A percentile compares a stretch with the other conserved stretches of the same genome.
Evolutionary conservation across 2,329 filamentous ascomycete species (phyloP).

Genomic region (Penicillium sp.): DNA sequence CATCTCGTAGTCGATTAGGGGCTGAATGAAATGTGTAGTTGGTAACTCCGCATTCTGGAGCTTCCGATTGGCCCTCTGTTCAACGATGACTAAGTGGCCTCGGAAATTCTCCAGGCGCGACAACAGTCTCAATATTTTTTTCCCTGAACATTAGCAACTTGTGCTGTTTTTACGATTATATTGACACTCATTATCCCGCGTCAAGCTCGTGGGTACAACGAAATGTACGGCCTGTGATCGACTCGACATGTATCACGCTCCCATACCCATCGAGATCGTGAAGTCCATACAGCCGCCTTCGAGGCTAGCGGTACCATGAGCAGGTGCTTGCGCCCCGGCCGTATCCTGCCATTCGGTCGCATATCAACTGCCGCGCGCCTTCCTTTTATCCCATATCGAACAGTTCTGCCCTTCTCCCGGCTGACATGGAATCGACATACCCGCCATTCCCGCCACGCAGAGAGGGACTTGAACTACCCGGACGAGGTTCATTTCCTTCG

Average conservation of each 20-base stretch:
- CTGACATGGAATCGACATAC: conserved; percentile 4
- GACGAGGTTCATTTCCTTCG: conserved; percentile 23
- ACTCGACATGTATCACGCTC: conserved; percentile 29
- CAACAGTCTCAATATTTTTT: conserved; percentile 2
- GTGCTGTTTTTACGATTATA: not conserved
- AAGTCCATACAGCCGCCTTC: conserved; percentile 29
- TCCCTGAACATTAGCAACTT: not conserved
- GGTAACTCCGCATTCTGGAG: conserved; percentile 9
- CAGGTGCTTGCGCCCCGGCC: conserved; percentile 40
- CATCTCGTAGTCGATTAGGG: not conserved
- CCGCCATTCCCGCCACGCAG: conserved; percentile 1
- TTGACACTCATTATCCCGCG: not conserved
- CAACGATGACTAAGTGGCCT: conserved; percentile 9
- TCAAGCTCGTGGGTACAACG: not conserved
- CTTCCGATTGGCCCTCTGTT: conserved; percentile 1
- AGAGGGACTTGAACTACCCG: conserved; percentile 11
- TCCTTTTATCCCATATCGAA: conserved; percentile 11
- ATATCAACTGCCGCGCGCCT: conserved; percentile 21
- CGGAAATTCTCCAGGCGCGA: conserved; percentile 10
- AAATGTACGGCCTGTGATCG: conserved; percentile 19
- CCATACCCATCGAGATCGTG: conserved; percentile 29
- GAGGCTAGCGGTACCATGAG: conserved; percentile 44
- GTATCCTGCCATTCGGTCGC: conserved; percentile 36
- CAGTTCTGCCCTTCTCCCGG: conserved; percentile 7
- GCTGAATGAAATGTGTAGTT: not conserved